Percentiles rank a stretch among this genome's conserved stretches.
These are phyloP conservation scores for Penicillium oxalicum DNA, from an alignment of 2,329 filamentous ascomycete genomes.

Conservation along the genomic window DNA sequence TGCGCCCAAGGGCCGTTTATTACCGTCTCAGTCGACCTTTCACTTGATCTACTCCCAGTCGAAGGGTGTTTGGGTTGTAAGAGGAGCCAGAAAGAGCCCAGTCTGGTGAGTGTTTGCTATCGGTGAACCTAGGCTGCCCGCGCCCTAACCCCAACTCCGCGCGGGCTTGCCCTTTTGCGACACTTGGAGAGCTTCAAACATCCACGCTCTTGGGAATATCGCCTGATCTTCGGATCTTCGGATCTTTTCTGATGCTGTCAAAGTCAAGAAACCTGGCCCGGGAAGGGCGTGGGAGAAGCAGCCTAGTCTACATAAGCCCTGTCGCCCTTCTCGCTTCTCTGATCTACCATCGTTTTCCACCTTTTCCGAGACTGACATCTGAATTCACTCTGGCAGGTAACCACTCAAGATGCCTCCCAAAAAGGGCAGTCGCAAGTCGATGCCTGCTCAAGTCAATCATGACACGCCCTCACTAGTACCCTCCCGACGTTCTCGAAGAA, in stretches of 20 bases:
- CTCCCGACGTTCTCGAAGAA: constrained; percentile 17
- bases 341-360: background rate
- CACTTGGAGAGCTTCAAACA: constrained; percentile 13
- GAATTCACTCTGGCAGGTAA: constrained; percentile 1
- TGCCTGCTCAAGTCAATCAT: constrained; percentile 11
- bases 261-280: too few species aligned
- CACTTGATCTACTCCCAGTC: too few species aligned
- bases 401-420: constrained; percentile 17
- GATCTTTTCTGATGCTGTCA: background rate
- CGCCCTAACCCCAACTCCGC: constrained; percentile 13
- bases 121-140: background rate
- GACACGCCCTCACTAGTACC: constrained; percentile 8
- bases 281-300: too few species aligned
- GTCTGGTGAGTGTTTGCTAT: constrained; percentile 7
- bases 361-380: constrained; percentile 5
- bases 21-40: too few species aligned
- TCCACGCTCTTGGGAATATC: constrained; percentile 4
- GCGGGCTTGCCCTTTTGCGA: constrained; percentile 8
- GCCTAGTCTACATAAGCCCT: too few species aligned
- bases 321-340: background rate
- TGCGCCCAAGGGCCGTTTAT: background rate
- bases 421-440: constrained; percentile 16
- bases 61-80: too few species aligned
- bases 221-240: background rate
- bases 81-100: background rate